Conservation (phyloP, 179 eudicot genomes). For the Patellifolia procumbens region DNA sequence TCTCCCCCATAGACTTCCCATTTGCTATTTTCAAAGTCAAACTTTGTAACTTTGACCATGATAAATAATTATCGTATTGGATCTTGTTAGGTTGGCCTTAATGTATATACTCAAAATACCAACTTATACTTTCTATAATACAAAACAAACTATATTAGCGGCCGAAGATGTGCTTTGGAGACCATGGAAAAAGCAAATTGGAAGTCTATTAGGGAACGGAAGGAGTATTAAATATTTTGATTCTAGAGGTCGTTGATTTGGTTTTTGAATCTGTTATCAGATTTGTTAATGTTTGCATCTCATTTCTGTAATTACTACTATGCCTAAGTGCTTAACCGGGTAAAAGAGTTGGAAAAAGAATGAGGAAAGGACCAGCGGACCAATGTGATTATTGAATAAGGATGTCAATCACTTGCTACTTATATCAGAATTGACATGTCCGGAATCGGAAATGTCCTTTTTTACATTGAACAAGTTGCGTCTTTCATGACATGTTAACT, state of each 20-base stretch:
- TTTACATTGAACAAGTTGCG: not conserved
- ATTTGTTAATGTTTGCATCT: not conserved
- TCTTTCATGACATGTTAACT: slow-evolving; percentile 2
- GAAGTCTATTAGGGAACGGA: no score
- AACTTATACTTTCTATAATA: no score
- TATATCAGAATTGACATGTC: not conserved
- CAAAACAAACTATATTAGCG: no score
- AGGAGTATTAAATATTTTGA: not conserved
- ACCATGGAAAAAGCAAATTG: no score
- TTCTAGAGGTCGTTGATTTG: not conserved
- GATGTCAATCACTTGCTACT: not conserved
- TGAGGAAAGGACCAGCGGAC: not conserved
- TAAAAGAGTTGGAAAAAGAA: not conserved
- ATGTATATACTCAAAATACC: no score
- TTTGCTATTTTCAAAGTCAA: no score
- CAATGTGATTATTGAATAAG: not conserved
- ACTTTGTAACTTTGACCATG: no score
- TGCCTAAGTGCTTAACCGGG: not conserved
- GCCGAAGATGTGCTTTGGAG: no score
- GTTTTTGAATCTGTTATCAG: not conserved
- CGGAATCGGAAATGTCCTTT: not conserved
- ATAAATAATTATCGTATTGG: no score
- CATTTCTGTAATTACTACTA: not conserved
- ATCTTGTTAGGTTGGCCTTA: no score
- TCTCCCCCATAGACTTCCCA: no score